Evolutionary conservation across 345 rosid species (phyloP), one percentile per base, ranked within the genome.

Genomic region (Syzygium oleosum): DNA sequence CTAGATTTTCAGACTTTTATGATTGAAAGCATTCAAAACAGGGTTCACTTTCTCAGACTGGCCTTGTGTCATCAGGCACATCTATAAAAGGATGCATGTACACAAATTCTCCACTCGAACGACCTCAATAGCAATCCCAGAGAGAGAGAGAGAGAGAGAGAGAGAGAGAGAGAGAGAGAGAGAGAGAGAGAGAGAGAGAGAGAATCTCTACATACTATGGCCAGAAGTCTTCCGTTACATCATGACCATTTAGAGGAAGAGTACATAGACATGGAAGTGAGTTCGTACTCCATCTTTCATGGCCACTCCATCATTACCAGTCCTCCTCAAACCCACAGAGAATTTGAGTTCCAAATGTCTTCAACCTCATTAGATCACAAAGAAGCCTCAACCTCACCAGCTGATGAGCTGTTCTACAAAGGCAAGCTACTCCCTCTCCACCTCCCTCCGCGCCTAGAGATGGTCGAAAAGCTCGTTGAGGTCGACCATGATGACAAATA

Each of bases 231-330:
- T 56, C 87, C 86, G 9, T 80, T 90, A 61, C 87, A 85, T 88
- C 98, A 95, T 9, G 84, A 91, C 29, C 80, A 34, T 19, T 19
- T 73, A 34, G 99, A 95, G 68, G 99, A 96, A 25, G 99, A 95
- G 84, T 97, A 91, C 91, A 97, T 97, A 80, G 99, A 97, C 92
- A 92, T 95, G 95, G 98, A 97, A 93, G 93, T 95, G 46, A 89
- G 92, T 90, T 95, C 98, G 46, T 93, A 85, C 87, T 89, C 96
- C 84, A 90, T 84, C 90, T 93, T 93, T 88, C 80, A 90, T 88
- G 85, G 87, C 89, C 27, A 52, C 51, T 79, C 90, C 87, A 41
- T 58, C 83, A 27, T 31, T 51, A 17, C 90, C 46, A 80, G 23
- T 68, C 68, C 52, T 27, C n/a, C 63, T 29, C 73, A 49, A 25